Evolutionary conservation across 495 filamentous ascomycete species (phyloP), one percentile per base, ranked within the genome.

Genomic region (Cetradonia linearis): DNA sequence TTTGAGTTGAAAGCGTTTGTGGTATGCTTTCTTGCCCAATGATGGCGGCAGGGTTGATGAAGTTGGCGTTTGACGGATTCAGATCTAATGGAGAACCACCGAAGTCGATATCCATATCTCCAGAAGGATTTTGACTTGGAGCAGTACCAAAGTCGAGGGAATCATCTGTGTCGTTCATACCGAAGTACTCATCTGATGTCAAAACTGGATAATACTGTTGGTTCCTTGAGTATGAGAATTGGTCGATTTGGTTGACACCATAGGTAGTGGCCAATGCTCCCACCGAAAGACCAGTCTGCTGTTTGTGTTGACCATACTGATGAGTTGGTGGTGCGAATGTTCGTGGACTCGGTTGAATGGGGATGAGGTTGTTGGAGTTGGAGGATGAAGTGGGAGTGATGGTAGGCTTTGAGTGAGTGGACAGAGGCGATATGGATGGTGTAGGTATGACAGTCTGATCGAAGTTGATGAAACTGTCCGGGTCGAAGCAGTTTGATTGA

Each of bases 261-360:
- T 87, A 73, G 1, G 86, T 83, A 61, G 78, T 84, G 42, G 84
- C 82, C 62, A 93, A 69, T 30, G 86, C 89, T 47, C 88, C 88
- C 1, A 86, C 83, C 0, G 91, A 87, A 33, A 95, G 79, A 58
- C 89, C 89, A 4, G 91, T 93, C 72, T 95, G 90, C 68, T 98
- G 92, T 71, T 86, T 86, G 73, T 95, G 89, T 48, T 85, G 82
- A 62, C 91, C 86, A 73, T 98, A 98, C 68, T 91, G 86, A 75
- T 96, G 89, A 68, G 89, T 95, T 10, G 92, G 91, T 23, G 79
- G 89, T 47, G 83, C 80, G 65, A 89, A 82, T 16, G 74, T 71
- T 67, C 85, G 81, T 37, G 78, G 80, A 27, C 71, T 64, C 38
- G 74, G 69, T 14, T 72, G 67, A 1, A 65, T 68, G 44, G 68